Conservation (phyloP, 1,284 basidiomycete genomes). For the Lentinula novae-zelandiae region DNA sequence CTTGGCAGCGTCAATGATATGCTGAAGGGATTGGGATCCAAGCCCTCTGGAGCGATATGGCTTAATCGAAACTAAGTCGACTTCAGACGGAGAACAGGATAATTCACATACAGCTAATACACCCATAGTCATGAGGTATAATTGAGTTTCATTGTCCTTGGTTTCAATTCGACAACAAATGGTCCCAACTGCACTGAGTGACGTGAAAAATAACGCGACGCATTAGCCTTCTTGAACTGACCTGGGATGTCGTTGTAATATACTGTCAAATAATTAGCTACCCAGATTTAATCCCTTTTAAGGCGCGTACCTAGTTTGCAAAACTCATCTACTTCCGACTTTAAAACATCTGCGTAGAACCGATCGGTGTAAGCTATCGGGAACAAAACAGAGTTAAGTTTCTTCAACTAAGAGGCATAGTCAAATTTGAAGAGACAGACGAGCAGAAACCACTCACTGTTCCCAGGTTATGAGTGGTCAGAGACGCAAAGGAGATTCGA, state of each 20-base stretch:
- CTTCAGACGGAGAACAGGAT: slow-evolving; percentile 15
- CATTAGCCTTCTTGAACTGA: slow-evolving; percentile 6
- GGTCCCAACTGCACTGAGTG: slow-evolving; percentile 54
- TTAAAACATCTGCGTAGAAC: slow-evolving; percentile 73
- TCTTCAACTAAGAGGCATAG: slow-evolving; percentile 74
- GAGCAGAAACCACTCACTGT: slow-evolving; percentile 78
- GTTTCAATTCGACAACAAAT: slow-evolving; percentile 77
- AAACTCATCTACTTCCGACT: slow-evolving; percentile 70
- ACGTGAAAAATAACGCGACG: slow-evolving; percentile 15
- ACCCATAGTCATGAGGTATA: slow-evolving; percentile 86
- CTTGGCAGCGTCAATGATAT: slow-evolving; percentile 59
- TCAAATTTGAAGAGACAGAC: slow-evolving; percentile 66
- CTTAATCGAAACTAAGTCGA: slow-evolving; percentile 32
- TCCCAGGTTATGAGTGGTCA: slow-evolving; percentile 77
- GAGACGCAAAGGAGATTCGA: slow-evolving; percentile 65
- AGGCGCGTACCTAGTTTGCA: slow-evolving; percentile 66
- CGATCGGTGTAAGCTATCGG: slow-evolving; percentile 74
- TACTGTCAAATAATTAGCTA: slow-evolving; percentile 38
- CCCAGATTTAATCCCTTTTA: neutral
- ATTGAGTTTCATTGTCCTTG: slow-evolving; percentile 47
- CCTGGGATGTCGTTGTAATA: slow-evolving; percentile 82
- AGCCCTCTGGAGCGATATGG: slow-evolving; percentile 74
- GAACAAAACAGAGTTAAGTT: slow-evolving; percentile 69
- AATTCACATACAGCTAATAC: slow-evolving; percentile 64
- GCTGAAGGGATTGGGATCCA: slow-evolving; percentile 65